These are phyloP conservation scores for Leucocoprinus leucothites DNA, from an alignment of 768 basidiomycete genomes.

Conservation along the genomic window DNA sequence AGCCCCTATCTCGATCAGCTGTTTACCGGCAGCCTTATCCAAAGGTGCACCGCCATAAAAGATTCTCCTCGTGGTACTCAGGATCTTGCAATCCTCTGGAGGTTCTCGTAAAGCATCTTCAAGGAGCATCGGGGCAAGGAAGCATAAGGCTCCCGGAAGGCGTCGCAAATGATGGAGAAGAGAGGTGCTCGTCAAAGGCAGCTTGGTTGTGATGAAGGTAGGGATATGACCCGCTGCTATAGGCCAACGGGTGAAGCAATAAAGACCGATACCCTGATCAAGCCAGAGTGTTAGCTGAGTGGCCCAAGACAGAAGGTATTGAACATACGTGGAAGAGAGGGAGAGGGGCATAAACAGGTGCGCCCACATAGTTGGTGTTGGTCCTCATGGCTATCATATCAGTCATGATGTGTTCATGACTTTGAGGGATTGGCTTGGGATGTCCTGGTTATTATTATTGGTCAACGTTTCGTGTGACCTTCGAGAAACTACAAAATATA, in stretches of 20 bases:
- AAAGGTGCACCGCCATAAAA: conserved; percentile 17
- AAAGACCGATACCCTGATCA: conserved; percentile 16
- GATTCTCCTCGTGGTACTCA: conserved; percentile 9
- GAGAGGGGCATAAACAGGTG: conserved; percentile 16
- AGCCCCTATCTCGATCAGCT: conserved; percentile 7
- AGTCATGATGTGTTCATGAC: conserved; percentile 14
- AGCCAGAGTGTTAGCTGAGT: too few relatives aligned
- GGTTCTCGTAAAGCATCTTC: conserved; percentile 16
- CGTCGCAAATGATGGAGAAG: conserved; percentile 16
- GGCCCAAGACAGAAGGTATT: not conserved
- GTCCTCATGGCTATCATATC: conserved; percentile 1
- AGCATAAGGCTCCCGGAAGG: conserved; percentile 8
- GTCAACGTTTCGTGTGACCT: conserved; percentile 6
- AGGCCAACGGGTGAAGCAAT: conserved; percentile 13
- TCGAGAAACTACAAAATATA: not conserved
- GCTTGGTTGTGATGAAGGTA: conserved; percentile 10
- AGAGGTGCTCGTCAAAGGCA: conserved; percentile 13
- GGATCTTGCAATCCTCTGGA: conserved; percentile 2
- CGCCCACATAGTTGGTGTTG: conserved; percentile 8
- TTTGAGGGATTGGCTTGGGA: conserved; percentile 19
- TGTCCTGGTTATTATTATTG: conserved; percentile 7
- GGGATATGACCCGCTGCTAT: conserved; percentile 9
- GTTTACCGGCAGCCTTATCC: conserved; percentile 9
- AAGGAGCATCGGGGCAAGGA: conserved; percentile 17
- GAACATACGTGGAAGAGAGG: conserved; percentile 21